A percentile compares a stretch with the other conserved stretches of the same genome.
These are phyloP conservation scores for Jacaranda mimosifolia DNA, from an alignment of 257 asterid genomes.

Conservation along the genomic window DNA sequence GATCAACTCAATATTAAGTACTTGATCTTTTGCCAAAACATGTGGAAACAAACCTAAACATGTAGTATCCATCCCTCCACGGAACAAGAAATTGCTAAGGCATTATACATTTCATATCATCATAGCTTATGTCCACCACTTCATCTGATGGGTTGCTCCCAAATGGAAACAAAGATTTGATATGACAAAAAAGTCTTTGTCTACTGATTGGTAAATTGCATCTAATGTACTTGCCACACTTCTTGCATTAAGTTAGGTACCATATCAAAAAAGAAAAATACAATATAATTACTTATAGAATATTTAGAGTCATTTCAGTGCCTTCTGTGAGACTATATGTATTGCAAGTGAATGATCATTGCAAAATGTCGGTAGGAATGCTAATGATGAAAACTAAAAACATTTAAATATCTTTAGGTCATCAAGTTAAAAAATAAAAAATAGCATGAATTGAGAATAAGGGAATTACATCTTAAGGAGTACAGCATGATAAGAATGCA, in stretches of 20 bases:
- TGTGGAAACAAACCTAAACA: constrained; percentile 1
- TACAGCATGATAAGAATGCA: constrained; percentile 4
- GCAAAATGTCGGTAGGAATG: not conserved
- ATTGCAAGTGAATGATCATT: not conserved
- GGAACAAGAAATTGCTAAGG: not conserved
- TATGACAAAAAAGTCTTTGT: constrained; percentile 11
- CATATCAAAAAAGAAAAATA: not conserved
- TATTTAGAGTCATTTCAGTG: constrained; percentile 6
- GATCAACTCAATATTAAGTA: not conserved
- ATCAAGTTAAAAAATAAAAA: not conserved
- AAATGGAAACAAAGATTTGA: constrained; percentile 22
- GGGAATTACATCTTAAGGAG: not conserved
- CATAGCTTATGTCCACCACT: not conserved
- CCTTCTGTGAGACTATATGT: not conserved
- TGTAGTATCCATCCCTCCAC: constrained; percentile 11
- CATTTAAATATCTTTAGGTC: not conserved
- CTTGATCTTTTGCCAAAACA: not conserved
- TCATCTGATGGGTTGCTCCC: constrained; percentile 13
- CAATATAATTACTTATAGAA: not conserved
- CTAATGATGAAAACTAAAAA: not conserved
- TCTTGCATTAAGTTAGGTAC: constrained; percentile 15
- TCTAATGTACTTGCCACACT: not conserved
- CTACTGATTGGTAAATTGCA: constrained; percentile 16
- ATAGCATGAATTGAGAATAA: not conserved
- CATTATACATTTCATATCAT: not conserved